Evolutionary conservation across 2,329 filamentous ascomycete species (phyloP).

Genomic region (Chaetomiaceae sp.): DNA sequence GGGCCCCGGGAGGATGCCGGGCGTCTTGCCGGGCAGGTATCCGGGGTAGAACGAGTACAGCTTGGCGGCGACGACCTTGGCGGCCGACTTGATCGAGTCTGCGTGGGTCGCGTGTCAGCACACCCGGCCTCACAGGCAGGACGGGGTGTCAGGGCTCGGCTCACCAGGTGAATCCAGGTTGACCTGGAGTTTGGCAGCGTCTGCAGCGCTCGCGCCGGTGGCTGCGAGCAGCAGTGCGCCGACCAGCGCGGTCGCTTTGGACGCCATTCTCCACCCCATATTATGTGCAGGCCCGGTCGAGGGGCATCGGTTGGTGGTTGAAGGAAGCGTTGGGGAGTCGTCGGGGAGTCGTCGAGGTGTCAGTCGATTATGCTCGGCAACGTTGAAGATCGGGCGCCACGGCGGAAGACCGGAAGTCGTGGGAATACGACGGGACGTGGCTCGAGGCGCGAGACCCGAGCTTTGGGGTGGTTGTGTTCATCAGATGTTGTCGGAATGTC

Average conservation of each 20-base stretch:
- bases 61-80: slow-evolving; percentile 38
- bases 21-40: slow-evolving; percentile 39
- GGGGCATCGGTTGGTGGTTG: slow-evolving; percentile 4
- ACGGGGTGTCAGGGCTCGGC: background rate
- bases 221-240: slow-evolving; percentile 15
- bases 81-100: slow-evolving; percentile 25
- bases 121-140: too few relatives aligned
- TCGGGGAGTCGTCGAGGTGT: too few relatives aligned
- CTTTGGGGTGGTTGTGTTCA: background rate
- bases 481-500: background rate
- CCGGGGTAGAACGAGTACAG: slow-evolving; percentile 44
- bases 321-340: background rate
- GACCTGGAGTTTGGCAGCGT: slow-evolving; percentile 17
- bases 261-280: slow-evolving; percentile 15
- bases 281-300: background rate
- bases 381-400: background rate
- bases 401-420: background rate
- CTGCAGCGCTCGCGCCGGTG: slow-evolving; percentile 5
- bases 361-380: too few relatives aligned
- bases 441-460: slow-evolving; percentile 3
- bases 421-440: background rate
- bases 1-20: slow-evolving; percentile 46
- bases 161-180: slow-evolving; percentile 21
- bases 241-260: slow-evolving; percentile 15
- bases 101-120: slow-evolving; percentile 1